Conservation (phyloP, 2,329 filamentous ascomycete species). For the Trichoderma arundinaceum region DNA sequence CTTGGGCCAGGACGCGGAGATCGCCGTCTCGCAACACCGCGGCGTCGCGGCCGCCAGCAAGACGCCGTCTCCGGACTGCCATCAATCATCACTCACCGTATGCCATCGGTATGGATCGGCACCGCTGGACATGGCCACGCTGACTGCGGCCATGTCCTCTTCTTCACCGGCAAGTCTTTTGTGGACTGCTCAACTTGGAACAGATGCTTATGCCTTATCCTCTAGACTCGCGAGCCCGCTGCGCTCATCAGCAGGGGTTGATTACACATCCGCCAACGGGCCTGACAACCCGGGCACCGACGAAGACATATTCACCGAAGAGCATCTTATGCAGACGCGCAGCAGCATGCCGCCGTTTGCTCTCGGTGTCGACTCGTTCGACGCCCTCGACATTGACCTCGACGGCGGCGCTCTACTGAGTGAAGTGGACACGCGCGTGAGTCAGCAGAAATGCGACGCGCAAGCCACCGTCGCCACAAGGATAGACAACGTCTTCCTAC, state of each 20-base stretch:
- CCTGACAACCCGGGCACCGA: not conserved
- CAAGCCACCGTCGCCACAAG: not conserved
- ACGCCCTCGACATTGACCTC: not conserved
- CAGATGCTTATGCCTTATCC: slow-evolving; percentile 23
- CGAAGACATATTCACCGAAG: not conserved
- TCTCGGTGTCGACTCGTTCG: not conserved
- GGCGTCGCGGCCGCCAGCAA: not conserved
- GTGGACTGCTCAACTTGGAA: slow-evolving; percentile 17
- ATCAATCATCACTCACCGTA: not conserved
- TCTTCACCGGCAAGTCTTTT: slow-evolving; percentile 24
- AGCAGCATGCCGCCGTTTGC: not conserved
- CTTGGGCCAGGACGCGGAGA: not conserved
- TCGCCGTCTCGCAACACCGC: not conserved
- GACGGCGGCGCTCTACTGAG: not conserved
- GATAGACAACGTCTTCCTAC: not conserved
- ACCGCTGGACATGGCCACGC: slow-evolving; percentile 1
- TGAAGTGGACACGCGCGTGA: not conserved
- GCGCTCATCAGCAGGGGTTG: slow-evolving; percentile 20
- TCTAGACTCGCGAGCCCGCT: slow-evolving; percentile 22
- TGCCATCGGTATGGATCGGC: slow-evolving; percentile 11
- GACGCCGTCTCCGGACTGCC: not conserved
- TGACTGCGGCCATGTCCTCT: slow-evolving; percentile 8
- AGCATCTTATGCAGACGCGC: not conserved
- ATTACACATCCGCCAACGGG: not conserved
- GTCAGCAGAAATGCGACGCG: not conserved